Conservation (phyloP, 2,329 filamentous ascomycete genomes). For the Sporothrix brunneoviolacea region DNA sequence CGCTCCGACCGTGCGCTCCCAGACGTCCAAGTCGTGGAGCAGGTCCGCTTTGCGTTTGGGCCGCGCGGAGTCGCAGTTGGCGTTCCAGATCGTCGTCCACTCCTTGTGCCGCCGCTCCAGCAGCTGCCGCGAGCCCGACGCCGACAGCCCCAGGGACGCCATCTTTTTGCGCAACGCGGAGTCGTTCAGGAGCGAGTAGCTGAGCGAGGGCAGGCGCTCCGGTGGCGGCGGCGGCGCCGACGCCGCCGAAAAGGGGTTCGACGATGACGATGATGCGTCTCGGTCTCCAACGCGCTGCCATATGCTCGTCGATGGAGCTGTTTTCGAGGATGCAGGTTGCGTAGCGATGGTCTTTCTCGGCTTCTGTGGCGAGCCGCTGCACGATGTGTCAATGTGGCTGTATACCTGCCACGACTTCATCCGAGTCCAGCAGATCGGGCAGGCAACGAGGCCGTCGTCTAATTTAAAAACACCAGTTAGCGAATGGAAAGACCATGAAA, state of each 20-base stretch:
- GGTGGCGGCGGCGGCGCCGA: slow-evolving; percentile 23
- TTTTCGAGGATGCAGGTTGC: too few species aligned
- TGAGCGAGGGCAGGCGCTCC: slow-evolving; percentile 70
- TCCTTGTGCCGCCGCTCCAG: slow-evolving; percentile 80
- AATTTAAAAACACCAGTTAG: not conserved
- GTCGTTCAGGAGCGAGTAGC: slow-evolving; percentile 84
- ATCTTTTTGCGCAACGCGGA: slow-evolving; percentile 72
- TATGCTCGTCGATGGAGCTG: too few species aligned
- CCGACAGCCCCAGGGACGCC: slow-evolving; percentile 69
- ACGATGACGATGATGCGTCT: not conserved
- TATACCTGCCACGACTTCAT: slow-evolving; percentile 80
- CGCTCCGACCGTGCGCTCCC: slow-evolving; percentile 78
- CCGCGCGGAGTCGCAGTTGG: slow-evolving; percentile 79
- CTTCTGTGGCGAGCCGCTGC: slow-evolving; percentile 30
- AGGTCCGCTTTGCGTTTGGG: slow-evolving; percentile 67
- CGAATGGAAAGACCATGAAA: too few species aligned
- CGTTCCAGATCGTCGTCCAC: slow-evolving; percentile 94
- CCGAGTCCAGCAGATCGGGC: slow-evolving; percentile 70
- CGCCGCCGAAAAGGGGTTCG: slow-evolving; percentile 4
- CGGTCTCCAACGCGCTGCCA: too few species aligned
- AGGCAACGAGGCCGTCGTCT: slow-evolving; percentile 73
- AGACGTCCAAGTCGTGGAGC: slow-evolving; percentile 70
- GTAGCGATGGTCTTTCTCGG: too few species aligned
- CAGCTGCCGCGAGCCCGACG: slow-evolving; percentile 58
- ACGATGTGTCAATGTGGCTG: slow-evolving; percentile 67